Conservation (phyloP, 352 stramenopile species). For the Chloridella minuta region DNA sequence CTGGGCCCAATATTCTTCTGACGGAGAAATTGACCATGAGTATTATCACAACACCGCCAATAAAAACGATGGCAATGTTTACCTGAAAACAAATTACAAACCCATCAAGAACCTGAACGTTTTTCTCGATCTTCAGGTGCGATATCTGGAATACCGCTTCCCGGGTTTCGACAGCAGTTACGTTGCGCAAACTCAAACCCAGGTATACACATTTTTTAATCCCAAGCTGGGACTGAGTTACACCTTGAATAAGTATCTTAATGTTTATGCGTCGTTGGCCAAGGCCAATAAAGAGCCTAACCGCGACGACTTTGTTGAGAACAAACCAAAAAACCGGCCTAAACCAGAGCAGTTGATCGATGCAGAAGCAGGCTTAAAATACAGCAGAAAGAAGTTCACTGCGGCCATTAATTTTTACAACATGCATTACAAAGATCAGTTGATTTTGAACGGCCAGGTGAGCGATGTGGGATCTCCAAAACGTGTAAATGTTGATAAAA, state of each 20-base stretch:
- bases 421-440: neutral
- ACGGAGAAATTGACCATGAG: neutral
- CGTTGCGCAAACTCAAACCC: neutral
- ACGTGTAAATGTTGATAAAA: neutral
- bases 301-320: neutral
- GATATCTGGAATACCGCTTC: neutral
- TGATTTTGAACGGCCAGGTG: neutral
- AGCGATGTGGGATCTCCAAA: neutral
- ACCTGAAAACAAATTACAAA: neutral
- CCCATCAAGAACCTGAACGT: neutral
- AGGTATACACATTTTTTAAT: neutral
- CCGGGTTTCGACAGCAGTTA: neutral
- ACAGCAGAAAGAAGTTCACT: neutral
- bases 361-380: neutral
- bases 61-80: conserved; percentile 4
- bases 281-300: neutral
- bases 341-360: neutral
- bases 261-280: neutral
- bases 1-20: neutral
- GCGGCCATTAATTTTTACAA: neutral
- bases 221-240: neutral
- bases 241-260: neutral
- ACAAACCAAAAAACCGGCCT: neutral
- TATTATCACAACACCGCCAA: neutral
- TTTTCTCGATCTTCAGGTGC: neutral